Base-by-base conservation (phyloP, 768 basidiomycete genomes). In the Gymnopilus junonius region DNA sequence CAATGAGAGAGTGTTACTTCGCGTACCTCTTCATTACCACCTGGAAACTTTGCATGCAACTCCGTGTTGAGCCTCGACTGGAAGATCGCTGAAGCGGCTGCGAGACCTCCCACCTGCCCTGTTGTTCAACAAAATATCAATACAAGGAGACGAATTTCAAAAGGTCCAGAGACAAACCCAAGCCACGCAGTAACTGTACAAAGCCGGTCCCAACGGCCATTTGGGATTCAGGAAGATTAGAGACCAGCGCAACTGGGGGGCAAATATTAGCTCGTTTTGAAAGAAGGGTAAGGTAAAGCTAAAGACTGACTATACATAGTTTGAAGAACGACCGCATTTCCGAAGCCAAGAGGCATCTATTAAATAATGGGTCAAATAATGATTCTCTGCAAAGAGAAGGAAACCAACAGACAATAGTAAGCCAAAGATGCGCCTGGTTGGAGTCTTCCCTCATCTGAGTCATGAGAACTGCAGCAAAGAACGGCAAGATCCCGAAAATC, bases 41-140 rank as follows among this genome's bases (percentile, higher is more conserved):
- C 75, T 6, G 79, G 78, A 48, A 91, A 83, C 3, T 86, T 80
- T n/a, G 76, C 74, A 55, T 79, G 78, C 7, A 92, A 78, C 65
- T 89, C 87, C 0, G 62, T 63, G 50, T 84, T 83, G 34, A 92
- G 79, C 25, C 76, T 77, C 15, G 82, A 80, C 67, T 92, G 90
- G 74, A 90, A 91, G 7, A 92, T 72, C 2, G 90, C 90, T 0
- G 88, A 85, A 2, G 88, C 83, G 23, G 87, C 73, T 10, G 88
- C 89, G 1, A 92, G 88, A n/a, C 89, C 90, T 14, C 82, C 83
- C 3, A 91, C 89, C 77, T 92, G 90, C 17, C 89, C 88, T 86
- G 17, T 56, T 12, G 40, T 34, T 39, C 25, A 21, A 34, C 11
- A 63, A 11, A 11, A 39, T 55, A 15, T 31, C 20, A n/a, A 8